phyloP scores from a whole-genome alignment of 768 basidiomycete species.

The Piloderma croceum region DNA sequence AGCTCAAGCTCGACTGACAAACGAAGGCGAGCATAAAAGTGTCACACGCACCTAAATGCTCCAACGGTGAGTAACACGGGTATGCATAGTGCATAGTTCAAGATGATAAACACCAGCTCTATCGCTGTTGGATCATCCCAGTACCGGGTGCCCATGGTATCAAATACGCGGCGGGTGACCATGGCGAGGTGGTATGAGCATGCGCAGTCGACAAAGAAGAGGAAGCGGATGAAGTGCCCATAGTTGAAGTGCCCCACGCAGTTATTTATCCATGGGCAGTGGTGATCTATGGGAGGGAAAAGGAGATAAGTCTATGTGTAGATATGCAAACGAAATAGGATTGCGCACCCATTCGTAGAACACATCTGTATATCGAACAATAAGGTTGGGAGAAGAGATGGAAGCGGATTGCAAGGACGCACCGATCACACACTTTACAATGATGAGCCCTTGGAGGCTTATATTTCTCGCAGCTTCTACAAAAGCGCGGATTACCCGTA shows the following conservation, averaged over 20 bases:
- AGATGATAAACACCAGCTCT: constrained; percentile 79
- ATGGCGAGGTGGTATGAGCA: constrained; percentile 86
- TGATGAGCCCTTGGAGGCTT: constrained; percentile 92
- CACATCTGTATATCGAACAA: constrained; percentile 44
- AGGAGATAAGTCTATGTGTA: constrained; percentile 4
- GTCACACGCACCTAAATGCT: constrained; percentile 65
- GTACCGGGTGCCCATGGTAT: constrained; percentile 36
- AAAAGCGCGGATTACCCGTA: constrained; percentile 78
- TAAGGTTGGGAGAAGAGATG: constrained; percentile 5
- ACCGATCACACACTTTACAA: constrained; percentile 83
- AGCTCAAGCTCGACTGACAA: constrained; percentile 1
- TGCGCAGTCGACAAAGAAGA: constrained; percentile 88
- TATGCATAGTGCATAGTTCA: constrained; percentile 80
- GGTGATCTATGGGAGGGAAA: constrained; percentile 54
- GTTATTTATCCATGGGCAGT: constrained; percentile 92
- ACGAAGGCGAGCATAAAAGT: not conserved
- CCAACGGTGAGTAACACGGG: constrained; percentile 88
- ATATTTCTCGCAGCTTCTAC: constrained; percentile 77
- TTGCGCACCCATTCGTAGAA: constrained; percentile 80
- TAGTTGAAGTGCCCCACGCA: constrained; percentile 93
- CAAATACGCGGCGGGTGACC: constrained; percentile 61
- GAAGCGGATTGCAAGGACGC: constrained; percentile 23
- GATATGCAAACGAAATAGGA: not conserved
- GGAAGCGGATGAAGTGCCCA: constrained; percentile 83
- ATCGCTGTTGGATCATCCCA: constrained; percentile 60